Percentiles rank a stretch among this genome's conserved stretches.
Conservation (phyloP, 2,329 filamentous ascomycete genomes). For the Beauveria rudraprayagi region DNA sequence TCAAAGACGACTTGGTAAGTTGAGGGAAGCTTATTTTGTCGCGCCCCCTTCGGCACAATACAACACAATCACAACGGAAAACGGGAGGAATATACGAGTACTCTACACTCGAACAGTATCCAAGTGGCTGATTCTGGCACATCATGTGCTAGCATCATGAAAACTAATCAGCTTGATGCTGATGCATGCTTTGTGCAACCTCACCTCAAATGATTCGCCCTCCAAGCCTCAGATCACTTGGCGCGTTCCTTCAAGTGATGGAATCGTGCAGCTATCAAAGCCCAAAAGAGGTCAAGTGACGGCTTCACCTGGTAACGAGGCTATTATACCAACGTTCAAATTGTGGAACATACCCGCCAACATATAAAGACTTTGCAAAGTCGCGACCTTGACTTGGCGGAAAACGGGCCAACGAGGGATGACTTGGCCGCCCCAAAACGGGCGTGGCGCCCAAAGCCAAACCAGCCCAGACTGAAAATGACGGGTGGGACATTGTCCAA, state of each 20-base stretch:
- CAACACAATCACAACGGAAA: not conserved
- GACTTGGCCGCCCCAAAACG: conserved; percentile 12
- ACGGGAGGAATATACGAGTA: too few species aligned
- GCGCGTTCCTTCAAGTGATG: conserved; percentile 1
- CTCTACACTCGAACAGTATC: not conserved
- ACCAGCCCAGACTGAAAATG: not conserved
- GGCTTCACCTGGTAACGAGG: not conserved
- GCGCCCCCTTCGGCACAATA: not conserved
- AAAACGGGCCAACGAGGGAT: not conserved
- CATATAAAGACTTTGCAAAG: not conserved
- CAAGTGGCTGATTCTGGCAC: not conserved
- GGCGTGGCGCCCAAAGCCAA: not conserved
- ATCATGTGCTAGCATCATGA: not conserved
- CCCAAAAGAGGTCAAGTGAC: not conserved
- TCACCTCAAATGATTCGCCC: not conserved
- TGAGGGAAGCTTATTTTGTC: conserved; percentile 8
- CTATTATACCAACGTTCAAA: not conserved
- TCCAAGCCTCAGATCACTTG: not conserved
- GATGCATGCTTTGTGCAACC: not conserved
- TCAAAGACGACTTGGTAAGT: conserved; percentile 27
- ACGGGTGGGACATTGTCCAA: not conserved
- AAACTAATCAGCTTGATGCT: not conserved
- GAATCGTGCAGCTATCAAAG: not conserved
- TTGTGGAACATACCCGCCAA: not conserved
- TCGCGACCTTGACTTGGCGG: not conserved